Percentiles rank a stretch among this genome's conserved stretches.
Evolutionary conservation across 2,329 filamentous ascomycete species (phyloP).

Genomic region (Chaetomiaceae sp.): DNA sequence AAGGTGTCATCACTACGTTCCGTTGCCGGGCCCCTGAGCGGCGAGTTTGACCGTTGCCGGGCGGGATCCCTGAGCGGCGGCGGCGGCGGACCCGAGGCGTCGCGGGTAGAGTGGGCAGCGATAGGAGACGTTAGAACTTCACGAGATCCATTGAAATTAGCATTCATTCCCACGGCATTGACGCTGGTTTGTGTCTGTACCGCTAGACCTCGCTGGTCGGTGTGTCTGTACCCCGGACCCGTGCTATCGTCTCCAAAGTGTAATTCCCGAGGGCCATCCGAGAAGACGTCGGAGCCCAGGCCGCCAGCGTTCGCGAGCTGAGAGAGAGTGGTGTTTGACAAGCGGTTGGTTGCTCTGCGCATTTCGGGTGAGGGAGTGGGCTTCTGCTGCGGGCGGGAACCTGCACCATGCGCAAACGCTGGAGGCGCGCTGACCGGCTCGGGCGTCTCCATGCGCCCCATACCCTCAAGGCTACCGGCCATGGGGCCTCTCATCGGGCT

Average conservation of each 20-base stretch:
- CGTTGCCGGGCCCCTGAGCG: conserved; percentile 36
- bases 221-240: conserved; percentile 31
- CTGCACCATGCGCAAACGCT: conserved; percentile 70
- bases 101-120: conserved; percentile 31
- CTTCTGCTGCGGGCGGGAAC: conserved; percentile 62
- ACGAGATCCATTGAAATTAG: conserved; percentile 52
- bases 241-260: conserved; percentile 32
- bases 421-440: conserved; percentile 76
- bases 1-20: conserved; percentile 31
- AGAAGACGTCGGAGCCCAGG: conserved; percentile 36
- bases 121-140: conserved; percentile 46
- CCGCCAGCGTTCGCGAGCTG: conserved; percentile 71
- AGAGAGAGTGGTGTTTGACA: conserved; percentile 75
- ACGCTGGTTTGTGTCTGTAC: conserved; percentile 47
- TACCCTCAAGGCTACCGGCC: conserved; percentile 49
- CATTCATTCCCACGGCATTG: conserved; percentile 47
- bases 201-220: conserved; percentile 41
- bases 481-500: conserved; percentile 37
- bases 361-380: conserved; percentile 74
- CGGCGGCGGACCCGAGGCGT: conserved; percentile 37
- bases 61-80: conserved; percentile 39
- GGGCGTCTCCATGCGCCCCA: conserved; percentile 58
- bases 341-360: conserved; percentile 74
- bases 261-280: conserved; percentile 30
- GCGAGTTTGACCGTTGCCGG: conserved; percentile 43